Evolutionary conservation across 352 stramenopile genomes (phyloP).

Genomic region (Phytophthora agathidicida): DNA sequence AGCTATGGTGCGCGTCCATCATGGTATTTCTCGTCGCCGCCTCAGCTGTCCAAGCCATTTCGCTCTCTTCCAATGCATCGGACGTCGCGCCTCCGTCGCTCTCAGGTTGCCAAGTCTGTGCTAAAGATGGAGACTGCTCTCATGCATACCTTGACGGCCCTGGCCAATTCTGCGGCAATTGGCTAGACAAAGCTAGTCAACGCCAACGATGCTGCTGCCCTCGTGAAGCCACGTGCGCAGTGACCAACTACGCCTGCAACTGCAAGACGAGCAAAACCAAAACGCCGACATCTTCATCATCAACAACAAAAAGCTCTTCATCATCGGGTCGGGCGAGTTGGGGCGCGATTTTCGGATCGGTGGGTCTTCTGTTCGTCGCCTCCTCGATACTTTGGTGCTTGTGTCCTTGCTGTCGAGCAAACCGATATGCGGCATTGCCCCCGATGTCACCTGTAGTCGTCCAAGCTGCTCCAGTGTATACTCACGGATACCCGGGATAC

Average conservation of each 20-base stretch:
- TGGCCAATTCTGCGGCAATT: conserved; percentile 41
- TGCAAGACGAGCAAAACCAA: conserved; percentile 29
- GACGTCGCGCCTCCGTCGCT: conserved; percentile 20
- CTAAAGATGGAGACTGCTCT: conserved; percentile 20
- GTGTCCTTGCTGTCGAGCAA: conserved; percentile 30
- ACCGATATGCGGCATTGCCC: conserved; percentile 13
- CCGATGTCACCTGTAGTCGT: conserved; percentile 23
- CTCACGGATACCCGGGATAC: conserved; percentile 18
- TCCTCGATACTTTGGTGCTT: conserved; percentile 32
- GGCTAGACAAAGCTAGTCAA: conserved; percentile 30
- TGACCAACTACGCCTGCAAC: conserved; percentile 39
- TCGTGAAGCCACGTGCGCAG: conserved; percentile 25
- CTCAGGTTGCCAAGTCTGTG: conserved; percentile 37
- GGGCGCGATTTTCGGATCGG: conserved; percentile 12
- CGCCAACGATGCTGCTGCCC: conserved; percentile 42
- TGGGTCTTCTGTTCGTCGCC: conserved; percentile 13
- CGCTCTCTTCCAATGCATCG: conserved; percentile 9
- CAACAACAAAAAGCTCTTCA: background rate
- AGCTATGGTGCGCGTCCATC: no score
- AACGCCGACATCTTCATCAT: background rate
- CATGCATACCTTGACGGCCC: conserved; percentile 32
- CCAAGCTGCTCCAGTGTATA: conserved; percentile 19
- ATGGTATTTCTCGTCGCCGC: background rate
- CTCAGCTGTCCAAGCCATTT: conserved; percentile 2
- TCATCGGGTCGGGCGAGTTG: conserved; percentile 15